phyloP scores from a whole-genome alignment of 768 basidiomycete genomes.

The Tubosaeta brunneosetosa region DNA sequence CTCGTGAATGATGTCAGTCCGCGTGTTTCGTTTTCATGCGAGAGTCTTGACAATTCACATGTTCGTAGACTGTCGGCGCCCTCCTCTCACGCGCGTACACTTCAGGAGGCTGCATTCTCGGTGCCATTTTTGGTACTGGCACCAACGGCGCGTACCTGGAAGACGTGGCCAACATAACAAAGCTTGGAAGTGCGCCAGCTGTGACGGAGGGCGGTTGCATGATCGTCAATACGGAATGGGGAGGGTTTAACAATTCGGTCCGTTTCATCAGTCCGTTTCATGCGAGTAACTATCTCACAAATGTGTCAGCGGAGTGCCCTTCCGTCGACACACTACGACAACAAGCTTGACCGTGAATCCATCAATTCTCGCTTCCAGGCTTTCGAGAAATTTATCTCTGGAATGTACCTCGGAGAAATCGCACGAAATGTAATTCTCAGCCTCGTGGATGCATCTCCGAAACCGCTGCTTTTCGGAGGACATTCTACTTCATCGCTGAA shows the following conservation, averaged over 20 bases:
- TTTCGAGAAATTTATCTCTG: conserved; percentile 97
- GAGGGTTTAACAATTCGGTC: conserved; percentile 92
- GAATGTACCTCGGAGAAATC: conserved; percentile 98
- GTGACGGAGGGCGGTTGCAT: conserved; percentile 67
- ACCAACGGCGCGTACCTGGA: conserved; percentile 99
- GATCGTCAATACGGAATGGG: conserved; percentile 99
- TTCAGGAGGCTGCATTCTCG: conserved; percentile 84
- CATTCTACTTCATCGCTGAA: conserved; percentile 70
- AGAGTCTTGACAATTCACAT: conserved; percentile 3
- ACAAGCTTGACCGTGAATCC: conserved; percentile 84
- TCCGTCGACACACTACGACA: conserved; percentile 87
- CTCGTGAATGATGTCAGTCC: conserved; percentile 89
- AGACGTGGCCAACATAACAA: conserved; percentile 76
- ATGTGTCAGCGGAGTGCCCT: conserved; percentile 64
- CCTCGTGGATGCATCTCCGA: conserved; percentile 71
- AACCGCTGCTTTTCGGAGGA: conserved; percentile 74
- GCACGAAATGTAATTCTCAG: conserved; percentile 80
- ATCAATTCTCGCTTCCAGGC: conserved; percentile 93
- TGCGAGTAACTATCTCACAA: background rate
- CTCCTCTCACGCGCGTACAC: conserved; percentile 90
- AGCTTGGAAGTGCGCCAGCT: conserved; percentile 64
- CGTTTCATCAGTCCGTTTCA: conserved; percentile 23
- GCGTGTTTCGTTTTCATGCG: conserved; percentile 15
- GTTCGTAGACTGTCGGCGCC: conserved; percentile 84
- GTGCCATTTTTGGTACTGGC: conserved; percentile 95